Evolutionary conservation across 2,329 filamentous ascomycete genomes (phyloP), one percentile per base, ranked within the genome.

Genomic region (Neodidymelliopsis sp.): DNA sequence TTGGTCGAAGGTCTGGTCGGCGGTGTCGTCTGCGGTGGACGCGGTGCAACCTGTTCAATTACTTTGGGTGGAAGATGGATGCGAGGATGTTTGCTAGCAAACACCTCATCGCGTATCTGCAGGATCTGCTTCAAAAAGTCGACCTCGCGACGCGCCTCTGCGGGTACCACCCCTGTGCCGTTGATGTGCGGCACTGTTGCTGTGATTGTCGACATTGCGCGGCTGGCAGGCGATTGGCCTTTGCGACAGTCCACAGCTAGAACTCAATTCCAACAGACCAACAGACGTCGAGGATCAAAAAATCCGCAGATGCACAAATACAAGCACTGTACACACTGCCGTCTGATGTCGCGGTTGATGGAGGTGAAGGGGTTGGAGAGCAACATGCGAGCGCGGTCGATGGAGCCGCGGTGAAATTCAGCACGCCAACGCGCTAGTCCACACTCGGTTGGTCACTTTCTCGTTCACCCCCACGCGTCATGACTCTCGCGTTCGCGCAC

Each of bases 71-170:
- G 80, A 54, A 85, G 77, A 65, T 80, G 84, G 68, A 86, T 77
- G 63, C 79, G 79, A 57, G 82, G 80, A 67, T 92, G 88, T 62
- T 81, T 85, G 67, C 92, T 91, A 71, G 89, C 84, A 69, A 94
- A 79, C 62, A 97, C 83, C 61, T 86, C 81, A 77, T 96, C 89
- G 74, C 86, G 87, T 73, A 97, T 86, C 61, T 81, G 84, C 67
- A 96, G 72, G 65, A 97, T 89, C 75, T 87, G 90, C 68, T 88
- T 83, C 77, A 91, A 94, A 53, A 79, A 75, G 57, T 72, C 70
- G 60, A 65, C 80, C 53, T 80, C 77, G 54, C 79, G 69, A 60
- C 56, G 67, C 46, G 58, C 53, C 58, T 70, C 67, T 49, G 59
- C 54, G 69, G 45, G 76, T 70, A 61, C 74, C 57, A 59, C 63